phyloP scores from a whole-genome alignment of 163 green algal genomes.

The Prototheca cutis region DNA sequence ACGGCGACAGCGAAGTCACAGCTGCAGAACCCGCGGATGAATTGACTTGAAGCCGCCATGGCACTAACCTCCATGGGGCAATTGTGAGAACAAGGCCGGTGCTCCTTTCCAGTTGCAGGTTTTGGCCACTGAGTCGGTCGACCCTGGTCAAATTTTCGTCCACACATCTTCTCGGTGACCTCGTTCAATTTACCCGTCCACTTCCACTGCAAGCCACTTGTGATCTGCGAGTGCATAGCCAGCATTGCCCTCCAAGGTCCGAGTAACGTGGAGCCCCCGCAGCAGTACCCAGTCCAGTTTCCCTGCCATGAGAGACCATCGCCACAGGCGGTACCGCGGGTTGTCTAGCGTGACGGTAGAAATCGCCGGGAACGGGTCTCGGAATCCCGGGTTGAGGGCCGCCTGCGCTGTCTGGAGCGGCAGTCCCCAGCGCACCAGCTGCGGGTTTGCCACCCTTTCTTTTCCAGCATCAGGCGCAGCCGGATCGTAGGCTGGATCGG shows the following conservation, averaged over 20 bases:
- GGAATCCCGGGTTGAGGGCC: constrained; percentile 35
- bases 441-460: constrained; percentile 6
- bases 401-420: constrained; percentile 14
- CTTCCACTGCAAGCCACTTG: constrained; percentile 51
- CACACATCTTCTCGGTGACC: not conserved
- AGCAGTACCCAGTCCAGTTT: constrained; percentile 84
- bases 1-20: no score
- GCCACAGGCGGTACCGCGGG: constrained; percentile 45
- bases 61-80: no score
- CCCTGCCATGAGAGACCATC: constrained; percentile 50
- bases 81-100: no score
- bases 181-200: not conserved
- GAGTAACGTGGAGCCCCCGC: constrained; percentile 27
- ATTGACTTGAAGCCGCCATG: no score
- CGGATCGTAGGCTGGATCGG: constrained; percentile 4
- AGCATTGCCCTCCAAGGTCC: constrained; percentile 52
- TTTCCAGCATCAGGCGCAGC: not conserved
- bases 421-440: constrained; percentile 25
- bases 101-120: no score
- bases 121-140: no score
- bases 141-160: not conserved
- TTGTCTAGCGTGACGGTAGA: constrained; percentile 64
- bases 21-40: no score
- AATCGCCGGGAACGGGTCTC: constrained; percentile 28
- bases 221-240: constrained; percentile 65